A percentile compares a stretch with the other conserved stretches of the same genome.
Conservation (phyloP, 2,329 filamentous ascomycete genomes). For the Fusarium bactridioides region DNA sequence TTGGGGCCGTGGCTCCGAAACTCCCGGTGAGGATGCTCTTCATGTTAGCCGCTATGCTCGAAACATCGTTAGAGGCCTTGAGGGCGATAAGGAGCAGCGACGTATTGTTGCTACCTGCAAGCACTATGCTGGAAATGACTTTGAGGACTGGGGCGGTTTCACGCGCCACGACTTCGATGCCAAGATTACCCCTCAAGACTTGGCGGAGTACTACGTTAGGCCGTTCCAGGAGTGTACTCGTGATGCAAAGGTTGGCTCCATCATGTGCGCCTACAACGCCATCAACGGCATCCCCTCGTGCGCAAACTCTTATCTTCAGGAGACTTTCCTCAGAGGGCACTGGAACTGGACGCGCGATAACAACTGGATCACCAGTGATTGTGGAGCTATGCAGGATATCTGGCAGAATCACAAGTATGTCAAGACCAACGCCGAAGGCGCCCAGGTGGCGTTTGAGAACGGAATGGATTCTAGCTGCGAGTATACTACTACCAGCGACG, state of each 20-base stretch:
- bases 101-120: slow-evolving; percentile 9
- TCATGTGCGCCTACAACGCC: slow-evolving; percentile 5
- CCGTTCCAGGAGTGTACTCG: slow-evolving; percentile 5
- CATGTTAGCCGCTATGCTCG: background rate
- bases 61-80: background rate
- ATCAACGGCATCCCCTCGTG: background rate
- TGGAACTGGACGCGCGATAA: slow-evolving; percentile 11
- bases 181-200: background rate
- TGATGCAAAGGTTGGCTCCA: background rate
- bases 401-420: slow-evolving; percentile 10
- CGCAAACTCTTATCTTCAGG: background rate
- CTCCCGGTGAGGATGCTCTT: background rate
- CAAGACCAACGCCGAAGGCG: slow-evolving; percentile 2
- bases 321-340: background rate
- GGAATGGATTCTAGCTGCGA: slow-evolving; percentile 9
- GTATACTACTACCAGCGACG: slow-evolving; percentile 10
- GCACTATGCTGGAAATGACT: background rate
- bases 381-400: slow-evolving; percentile 7
- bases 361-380: slow-evolving; percentile 11
- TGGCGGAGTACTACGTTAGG: slow-evolving; percentile 4
- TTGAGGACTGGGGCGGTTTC: slow-evolving; percentile 5
- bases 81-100: background rate
- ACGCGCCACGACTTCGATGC: background rate
- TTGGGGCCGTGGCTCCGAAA: slow-evolving; percentile 7
- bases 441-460: background rate